Conservation (phyloP, 2,329 filamentous ascomycete genomes). For the Tympanopsis confertula region DNA sequence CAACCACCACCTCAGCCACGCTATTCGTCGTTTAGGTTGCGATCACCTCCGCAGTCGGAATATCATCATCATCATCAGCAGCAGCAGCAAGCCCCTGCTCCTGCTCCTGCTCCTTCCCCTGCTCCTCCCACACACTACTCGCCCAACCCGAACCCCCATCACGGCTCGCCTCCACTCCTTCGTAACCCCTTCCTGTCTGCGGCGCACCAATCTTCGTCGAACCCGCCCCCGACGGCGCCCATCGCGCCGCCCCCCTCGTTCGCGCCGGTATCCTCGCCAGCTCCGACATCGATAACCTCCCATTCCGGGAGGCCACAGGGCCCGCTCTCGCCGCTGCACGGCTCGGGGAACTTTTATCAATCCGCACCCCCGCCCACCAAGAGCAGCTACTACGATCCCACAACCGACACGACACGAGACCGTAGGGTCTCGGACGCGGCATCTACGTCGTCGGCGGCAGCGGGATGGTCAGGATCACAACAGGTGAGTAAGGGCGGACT, state of each 20-base stretch:
- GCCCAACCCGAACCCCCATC: constrained; percentile 9
- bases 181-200: background rate
- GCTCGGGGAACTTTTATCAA: constrained; percentile 16
- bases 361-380: constrained; percentile 22
- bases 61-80: background rate
- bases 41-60: background rate
- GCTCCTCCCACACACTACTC: background rate
- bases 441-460: constrained; percentile 15
- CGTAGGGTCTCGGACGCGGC: constrained; percentile 21
- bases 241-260: constrained; percentile 4
- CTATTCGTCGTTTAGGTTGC: background rate
- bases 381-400: constrained; percentile 30
- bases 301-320: background rate
- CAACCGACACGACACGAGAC: constrained; percentile 28
- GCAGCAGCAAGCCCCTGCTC: background rate
- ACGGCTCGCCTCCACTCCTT: background rate
- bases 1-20: constrained; percentile 1
- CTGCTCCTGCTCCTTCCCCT: background rate
- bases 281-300: constrained; percentile 5
- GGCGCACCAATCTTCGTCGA: constrained; percentile 11
- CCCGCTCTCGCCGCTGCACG: constrained; percentile 2
- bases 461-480: too few relatives aligned
- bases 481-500: too few relatives aligned
- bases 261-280: constrained; percentile 4
- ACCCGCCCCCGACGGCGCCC: constrained; percentile 7